A percentile compares a stretch with the other conserved stretches of the same genome.
phyloP scores from a whole-genome alignment of 148 eudicot species.

The Rhododendron ferrugineum region DNA sequence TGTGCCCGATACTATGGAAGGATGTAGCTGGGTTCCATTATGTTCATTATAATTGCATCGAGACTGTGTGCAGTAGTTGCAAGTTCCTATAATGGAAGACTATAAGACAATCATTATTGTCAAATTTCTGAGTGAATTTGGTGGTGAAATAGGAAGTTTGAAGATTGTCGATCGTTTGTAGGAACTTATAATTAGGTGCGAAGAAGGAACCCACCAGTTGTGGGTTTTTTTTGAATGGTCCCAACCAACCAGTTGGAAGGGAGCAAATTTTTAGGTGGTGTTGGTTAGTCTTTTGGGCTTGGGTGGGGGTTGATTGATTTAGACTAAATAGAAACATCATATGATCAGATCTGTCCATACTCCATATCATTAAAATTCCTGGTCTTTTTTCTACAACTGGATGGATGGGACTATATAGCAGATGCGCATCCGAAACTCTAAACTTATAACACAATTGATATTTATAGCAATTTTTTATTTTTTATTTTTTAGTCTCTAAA shows the following conservation, averaged over 20 bases:
- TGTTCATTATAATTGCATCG: neutral
- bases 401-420: neutral
- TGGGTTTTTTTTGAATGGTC: too few species aligned
- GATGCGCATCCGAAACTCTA: neutral
- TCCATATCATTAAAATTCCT: neutral
- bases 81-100: neutral
- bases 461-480: neutral
- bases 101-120: neutral
- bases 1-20: neutral
- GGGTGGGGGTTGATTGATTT: neutral
- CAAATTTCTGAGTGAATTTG: neutral
- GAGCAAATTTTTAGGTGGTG: neutral
- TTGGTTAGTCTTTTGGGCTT: neutral
- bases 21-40: neutral
- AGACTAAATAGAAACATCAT: neutral
- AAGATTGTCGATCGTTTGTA: neutral
- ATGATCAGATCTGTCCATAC: neutral
- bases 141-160: neutral
- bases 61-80: neutral
- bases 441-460: neutral
- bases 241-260: neutral
- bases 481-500: too few species aligned
- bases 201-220: neutral
- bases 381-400: neutral
- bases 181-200: neutral